Evolutionary conservation across 2,329 filamentous ascomycete genomes (phyloP).

Genomic region (Neonectria punicea): DNA sequence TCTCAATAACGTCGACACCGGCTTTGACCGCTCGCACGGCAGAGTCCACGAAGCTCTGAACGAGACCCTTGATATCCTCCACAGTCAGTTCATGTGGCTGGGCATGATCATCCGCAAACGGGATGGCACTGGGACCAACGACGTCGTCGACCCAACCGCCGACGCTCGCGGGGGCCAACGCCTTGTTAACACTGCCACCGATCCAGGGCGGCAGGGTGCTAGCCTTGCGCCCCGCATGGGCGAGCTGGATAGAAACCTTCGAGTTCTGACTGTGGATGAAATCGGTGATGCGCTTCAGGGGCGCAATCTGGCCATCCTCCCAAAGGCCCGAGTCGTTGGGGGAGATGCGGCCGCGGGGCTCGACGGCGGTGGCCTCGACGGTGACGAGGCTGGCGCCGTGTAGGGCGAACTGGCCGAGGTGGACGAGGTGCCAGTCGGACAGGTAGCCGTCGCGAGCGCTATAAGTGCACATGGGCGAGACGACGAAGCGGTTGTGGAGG

Average conservation of each 20-base stretch:
- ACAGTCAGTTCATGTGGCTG: constrained; percentile 74
- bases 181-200: constrained; percentile 56
- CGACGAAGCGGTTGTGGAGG: constrained; percentile 66
- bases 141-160: constrained; percentile 69
- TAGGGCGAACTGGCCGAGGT: constrained; percentile 81
- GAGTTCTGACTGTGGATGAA: constrained; percentile 84
- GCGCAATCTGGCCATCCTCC: constrained; percentile 83
- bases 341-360: constrained; percentile 82
- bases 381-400: constrained; percentile 79
- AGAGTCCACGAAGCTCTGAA: constrained; percentile 69
- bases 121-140: constrained; percentile 60
- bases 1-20: constrained; percentile 81
- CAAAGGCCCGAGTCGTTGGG: constrained; percentile 84
- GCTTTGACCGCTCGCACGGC: constrained; percentile 71
- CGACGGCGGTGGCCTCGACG: constrained; percentile 82
- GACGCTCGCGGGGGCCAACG: constrained; percentile 61
- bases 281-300: constrained; percentile 76
- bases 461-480: constrained; percentile 72
- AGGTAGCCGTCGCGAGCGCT: constrained; percentile 71
- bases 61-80: constrained; percentile 73
- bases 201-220: constrained; percentile 73
- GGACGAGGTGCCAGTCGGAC: constrained; percentile 84
- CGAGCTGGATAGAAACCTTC: constrained; percentile 82
- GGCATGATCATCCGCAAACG: constrained; percentile 71
- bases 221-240: constrained; percentile 80